phyloP scores from a whole-genome alignment of 2,329 filamentous ascomycete species.

The Ophioceras dolichostomum region DNA sequence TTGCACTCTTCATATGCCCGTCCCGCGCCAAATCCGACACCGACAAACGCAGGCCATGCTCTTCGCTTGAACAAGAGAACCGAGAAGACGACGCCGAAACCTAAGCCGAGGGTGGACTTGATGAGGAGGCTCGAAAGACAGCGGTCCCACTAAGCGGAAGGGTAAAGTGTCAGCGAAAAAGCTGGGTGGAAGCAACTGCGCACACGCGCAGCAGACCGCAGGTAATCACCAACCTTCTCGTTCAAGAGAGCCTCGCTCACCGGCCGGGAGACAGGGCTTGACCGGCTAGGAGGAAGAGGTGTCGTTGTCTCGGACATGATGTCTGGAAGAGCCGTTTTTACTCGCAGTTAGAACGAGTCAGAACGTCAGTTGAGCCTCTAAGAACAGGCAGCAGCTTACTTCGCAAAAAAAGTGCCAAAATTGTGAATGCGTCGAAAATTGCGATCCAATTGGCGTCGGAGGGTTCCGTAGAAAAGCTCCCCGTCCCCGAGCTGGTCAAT shows the following conservation, averaged over 20 bases:
- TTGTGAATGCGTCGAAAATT: no score
- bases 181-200: slow-evolving; percentile 6
- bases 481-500: no score
- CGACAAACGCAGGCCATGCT: slow-evolving; percentile 94
- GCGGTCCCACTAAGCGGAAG: slow-evolving; percentile 77
- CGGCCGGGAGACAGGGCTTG: slow-evolving; percentile 62
- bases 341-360: no score
- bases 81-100: slow-evolving; percentile 97
- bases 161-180: no score
- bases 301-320: slow-evolving; percentile 42
- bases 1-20: slow-evolving; percentile 98
- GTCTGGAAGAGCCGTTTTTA: no score
- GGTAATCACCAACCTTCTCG: slow-evolving; percentile 99
- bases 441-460: no score
- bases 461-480: no score
- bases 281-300: slow-evolving; percentile 41
- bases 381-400: no score
- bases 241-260: slow-evolving; percentile 97
- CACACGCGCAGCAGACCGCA: no score
- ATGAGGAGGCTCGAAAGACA: slow-evolving; percentile 96
- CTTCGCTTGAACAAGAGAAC: slow-evolving; percentile 96
- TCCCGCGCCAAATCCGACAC: slow-evolving; percentile 88
- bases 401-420: no score
- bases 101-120: slow-evolving; percentile 89
- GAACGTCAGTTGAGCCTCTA: no score